Evolutionary conservation across 1,284 basidiomycete genomes (phyloP), one percentile per base, ranked within the genome.

Genomic region (Marasmius oreades): DNA sequence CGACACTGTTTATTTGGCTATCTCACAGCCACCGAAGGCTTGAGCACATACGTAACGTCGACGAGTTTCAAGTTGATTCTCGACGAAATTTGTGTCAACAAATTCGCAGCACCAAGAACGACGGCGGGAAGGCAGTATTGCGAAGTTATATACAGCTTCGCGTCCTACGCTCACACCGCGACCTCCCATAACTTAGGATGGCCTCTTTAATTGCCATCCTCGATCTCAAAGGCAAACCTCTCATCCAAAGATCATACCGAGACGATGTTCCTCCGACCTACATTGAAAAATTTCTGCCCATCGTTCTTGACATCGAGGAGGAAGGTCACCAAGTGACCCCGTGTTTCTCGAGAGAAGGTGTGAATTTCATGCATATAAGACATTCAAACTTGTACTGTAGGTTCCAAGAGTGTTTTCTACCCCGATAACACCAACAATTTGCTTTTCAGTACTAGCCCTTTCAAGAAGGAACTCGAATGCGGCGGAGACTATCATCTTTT

Each of bases 291-390:
- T 99, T 99, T 73, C 80, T 99, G 43, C 97, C 97, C 0, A 84
- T 98, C 37, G 78, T 98, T 42, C 86, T 98, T 52, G 97, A 99
- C 37, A 89, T 98, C 70, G 97, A 99, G 73, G 97, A 99, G 75
- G 97, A 99, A 61, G 92, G 93, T 31, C 88, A 94, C 66, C 93
- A 90, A 68, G 91, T 93, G 36, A 94, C 92, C 12, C 97, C 97
- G 1, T 99, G 96, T 75, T 94, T 99, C 77, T 92, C 95, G 1
- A 88, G 82, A 62, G 90, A 93, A 64, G 94, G 94, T 18, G 79
- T 99, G 75, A 98, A 98, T 74, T 99, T 96, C 75, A 93, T 98
- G 89, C 95, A 98, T 71, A 97, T 99, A 67, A 84, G 96, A 37
- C 96, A 98, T 74, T 97, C 95, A 60, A 99, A 99, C 73, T 80